Percentiles rank a stretch among this genome's conserved stretches.
Conservation (phyloP, 495 filamentous ascomycete genomes). For the Trichoderma gamsii region DNA sequence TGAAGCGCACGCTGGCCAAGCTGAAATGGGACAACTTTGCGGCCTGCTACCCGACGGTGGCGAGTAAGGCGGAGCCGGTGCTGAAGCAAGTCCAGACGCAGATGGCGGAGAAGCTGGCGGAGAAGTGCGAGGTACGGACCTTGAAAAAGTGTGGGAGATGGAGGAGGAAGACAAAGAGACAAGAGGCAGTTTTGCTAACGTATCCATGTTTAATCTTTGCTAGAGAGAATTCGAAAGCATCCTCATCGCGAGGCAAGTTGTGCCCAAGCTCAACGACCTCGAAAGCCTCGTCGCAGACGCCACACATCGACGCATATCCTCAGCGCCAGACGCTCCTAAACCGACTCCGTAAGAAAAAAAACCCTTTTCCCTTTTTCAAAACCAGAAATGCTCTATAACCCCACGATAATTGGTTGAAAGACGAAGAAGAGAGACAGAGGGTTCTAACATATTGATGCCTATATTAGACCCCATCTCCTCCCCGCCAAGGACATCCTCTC, state of each 20-base stretch:
- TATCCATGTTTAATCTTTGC: neutral
- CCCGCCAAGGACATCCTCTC: conserved; percentile 57
- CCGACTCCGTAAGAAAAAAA: conserved; percentile 39
- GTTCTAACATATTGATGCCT: neutral
- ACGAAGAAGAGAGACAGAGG: neutral
- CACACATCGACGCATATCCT: conserved; percentile 38
- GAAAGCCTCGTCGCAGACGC: conserved; percentile 72
- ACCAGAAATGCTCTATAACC: no score
- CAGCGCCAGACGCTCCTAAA: conserved; percentile 4
- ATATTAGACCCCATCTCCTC: conserved; percentile 66
- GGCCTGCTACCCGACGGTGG: conserved; percentile 81
- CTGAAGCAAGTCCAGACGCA: conserved; percentile 62
- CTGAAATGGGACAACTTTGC: conserved; percentile 74
- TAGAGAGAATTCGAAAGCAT: conserved; percentile 74
- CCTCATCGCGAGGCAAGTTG: conserved; percentile 60
- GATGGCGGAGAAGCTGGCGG: conserved; percentile 60
- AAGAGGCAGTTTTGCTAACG: conserved; percentile 10
- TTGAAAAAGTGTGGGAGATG: neutral
- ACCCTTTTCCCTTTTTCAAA: conserved; percentile 16
- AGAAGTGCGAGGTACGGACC: conserved; percentile 45
- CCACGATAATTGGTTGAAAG: no score
- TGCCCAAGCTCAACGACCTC: conserved; percentile 72
- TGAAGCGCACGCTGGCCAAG: conserved; percentile 64
- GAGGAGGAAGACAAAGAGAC: no score
- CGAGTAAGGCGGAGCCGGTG: conserved; percentile 59